These are phyloP conservation scores for Phaeodactylum tricornutum DNA, from an alignment of 108 stramenopile genomes.

Conservation along the genomic window DNA sequence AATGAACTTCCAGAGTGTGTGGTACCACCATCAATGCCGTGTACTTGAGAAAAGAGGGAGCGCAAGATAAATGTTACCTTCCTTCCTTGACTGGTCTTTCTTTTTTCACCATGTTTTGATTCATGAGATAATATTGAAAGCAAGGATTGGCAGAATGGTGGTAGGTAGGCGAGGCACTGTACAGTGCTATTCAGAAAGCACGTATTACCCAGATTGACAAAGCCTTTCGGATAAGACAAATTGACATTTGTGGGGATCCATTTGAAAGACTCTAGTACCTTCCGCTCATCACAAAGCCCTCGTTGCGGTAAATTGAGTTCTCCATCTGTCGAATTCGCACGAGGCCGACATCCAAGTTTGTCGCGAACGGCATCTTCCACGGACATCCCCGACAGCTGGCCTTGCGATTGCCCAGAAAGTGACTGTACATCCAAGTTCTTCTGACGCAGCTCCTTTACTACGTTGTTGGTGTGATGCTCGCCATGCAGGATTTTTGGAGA, in stretches of 20 bases:
- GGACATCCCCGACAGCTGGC: conserved; percentile 39
- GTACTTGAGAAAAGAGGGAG: conserved; percentile 40
- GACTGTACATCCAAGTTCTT: too few relatives aligned
- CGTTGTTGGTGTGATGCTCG: too few relatives aligned
- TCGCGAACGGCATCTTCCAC: conserved; percentile 71
- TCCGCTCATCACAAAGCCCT: conserved; percentile 75
- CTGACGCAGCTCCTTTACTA: too few relatives aligned
- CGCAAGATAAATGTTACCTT: conserved; percentile 42
- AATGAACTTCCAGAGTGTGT: conserved; percentile 27
- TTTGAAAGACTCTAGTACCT: conserved; percentile 39
- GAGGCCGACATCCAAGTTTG: conserved; percentile 53
- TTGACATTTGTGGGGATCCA: conserved; percentile 25
- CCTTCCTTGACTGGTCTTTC: conserved; percentile 35
- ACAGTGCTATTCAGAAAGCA: conserved; percentile 94
- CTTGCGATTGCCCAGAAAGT: too few relatives aligned
- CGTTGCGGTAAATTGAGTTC: conserved; percentile 66
- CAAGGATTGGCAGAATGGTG: conserved; percentile 79
- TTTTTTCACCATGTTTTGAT: conserved; percentile 12
- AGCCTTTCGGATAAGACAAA: conserved; percentile 45
- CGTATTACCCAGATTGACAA: conserved; percentile 92
- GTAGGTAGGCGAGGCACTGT: conserved; percentile 84
- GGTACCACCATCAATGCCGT: conserved; percentile 10
- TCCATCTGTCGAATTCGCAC: conserved; percentile 72
- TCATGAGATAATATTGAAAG: conserved; percentile 2
- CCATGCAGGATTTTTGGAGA: too few relatives aligned